phyloP scores from a whole-genome alignment of 1,284 basidiomycete species.

The Cerioporus squamosus region DNA sequence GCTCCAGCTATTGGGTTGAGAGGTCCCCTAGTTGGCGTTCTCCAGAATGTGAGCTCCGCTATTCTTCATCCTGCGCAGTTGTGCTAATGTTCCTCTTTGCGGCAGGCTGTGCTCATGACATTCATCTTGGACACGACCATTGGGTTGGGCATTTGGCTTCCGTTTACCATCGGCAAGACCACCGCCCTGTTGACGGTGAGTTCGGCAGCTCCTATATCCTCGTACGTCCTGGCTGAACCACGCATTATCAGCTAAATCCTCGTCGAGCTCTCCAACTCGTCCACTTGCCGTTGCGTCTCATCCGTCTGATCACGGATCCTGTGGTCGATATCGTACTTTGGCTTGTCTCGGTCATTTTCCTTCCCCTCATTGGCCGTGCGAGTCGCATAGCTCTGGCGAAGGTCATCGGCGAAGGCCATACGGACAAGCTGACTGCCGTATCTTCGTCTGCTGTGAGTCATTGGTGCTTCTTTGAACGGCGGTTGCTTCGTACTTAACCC shows the following conservation, averaged over 20 bases:
- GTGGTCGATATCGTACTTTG: slow-evolving; percentile 75
- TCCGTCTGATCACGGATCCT: slow-evolving; percentile 86
- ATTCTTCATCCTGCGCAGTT: background rate
- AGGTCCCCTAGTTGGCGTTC: slow-evolving; percentile 81
- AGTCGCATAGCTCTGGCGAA: slow-evolving; percentile 34
- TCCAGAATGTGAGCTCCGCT: slow-evolving; percentile 76
- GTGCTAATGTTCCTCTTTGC: slow-evolving; percentile 12
- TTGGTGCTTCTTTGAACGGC: background rate
- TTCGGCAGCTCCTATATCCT: slow-evolving; percentile 22
- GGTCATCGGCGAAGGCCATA: slow-evolving; percentile 38
- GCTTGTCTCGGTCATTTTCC: slow-evolving; percentile 55
- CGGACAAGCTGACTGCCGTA: slow-evolving; percentile 36
- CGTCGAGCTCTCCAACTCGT: slow-evolving; percentile 71
- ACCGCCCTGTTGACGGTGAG: slow-evolving; percentile 76
- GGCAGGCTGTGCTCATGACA: slow-evolving; percentile 78
- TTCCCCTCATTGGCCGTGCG: slow-evolving; percentile 39
- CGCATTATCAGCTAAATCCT: slow-evolving; percentile 62
- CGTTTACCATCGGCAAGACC: slow-evolving; percentile 84
- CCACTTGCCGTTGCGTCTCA: slow-evolving; percentile 76
- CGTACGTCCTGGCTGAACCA: background rate
- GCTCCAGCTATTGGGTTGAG: slow-evolving; percentile 82
- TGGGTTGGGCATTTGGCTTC: slow-evolving; percentile 81
- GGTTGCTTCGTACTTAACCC: background rate
- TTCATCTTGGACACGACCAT: slow-evolving; percentile 86
- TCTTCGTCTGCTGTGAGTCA: slow-evolving; percentile 45